phyloP scores from a whole-genome alignment of 139 green algal genomes.

The Chlorella sp. region DNA sequence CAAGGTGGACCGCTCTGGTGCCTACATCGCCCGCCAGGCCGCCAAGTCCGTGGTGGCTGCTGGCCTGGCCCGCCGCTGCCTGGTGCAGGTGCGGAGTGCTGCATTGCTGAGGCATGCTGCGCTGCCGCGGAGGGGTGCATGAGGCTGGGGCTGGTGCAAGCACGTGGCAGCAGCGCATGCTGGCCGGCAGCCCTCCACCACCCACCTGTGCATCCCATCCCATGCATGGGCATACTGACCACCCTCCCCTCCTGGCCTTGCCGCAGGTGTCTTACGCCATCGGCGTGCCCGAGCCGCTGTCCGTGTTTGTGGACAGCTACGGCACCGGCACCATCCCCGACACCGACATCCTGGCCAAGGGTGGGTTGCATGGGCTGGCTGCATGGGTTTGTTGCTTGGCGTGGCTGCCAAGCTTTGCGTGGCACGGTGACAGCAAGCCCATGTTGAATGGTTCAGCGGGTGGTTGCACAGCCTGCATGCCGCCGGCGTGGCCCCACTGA shows the following conservation, averaged over 20 bases:
- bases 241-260: background rate
- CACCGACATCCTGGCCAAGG: conserved; percentile 86
- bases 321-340: conserved; percentile 94
- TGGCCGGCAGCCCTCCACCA: too few species aligned
- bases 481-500: background rate
- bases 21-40: conserved; percentile 99
- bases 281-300: conserved; percentile 96
- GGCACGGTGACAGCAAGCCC: too few species aligned
- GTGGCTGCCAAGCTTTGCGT: too few species aligned
- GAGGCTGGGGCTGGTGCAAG: too few species aligned
- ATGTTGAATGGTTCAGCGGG: too few species aligned
- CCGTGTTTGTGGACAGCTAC: conserved; percentile 98
- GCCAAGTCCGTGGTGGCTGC: conserved; percentile 97
- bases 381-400: background rate
- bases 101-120: background rate
- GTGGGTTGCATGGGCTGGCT: conserved; percentile 17
- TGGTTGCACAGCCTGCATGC: too few species aligned
- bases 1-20: conserved; percentile 91
- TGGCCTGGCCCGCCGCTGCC: conserved; percentile 85
- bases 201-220: background rate
- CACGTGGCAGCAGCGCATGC: too few species aligned
- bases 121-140: background rate
- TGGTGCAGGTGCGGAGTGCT: conserved; percentile 70
- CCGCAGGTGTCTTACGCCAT: conserved; percentile 97
- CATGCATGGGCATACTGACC: background rate